Conservation (phyloP, 257 asterid species). For the Scutellaria barbata region DNA sequence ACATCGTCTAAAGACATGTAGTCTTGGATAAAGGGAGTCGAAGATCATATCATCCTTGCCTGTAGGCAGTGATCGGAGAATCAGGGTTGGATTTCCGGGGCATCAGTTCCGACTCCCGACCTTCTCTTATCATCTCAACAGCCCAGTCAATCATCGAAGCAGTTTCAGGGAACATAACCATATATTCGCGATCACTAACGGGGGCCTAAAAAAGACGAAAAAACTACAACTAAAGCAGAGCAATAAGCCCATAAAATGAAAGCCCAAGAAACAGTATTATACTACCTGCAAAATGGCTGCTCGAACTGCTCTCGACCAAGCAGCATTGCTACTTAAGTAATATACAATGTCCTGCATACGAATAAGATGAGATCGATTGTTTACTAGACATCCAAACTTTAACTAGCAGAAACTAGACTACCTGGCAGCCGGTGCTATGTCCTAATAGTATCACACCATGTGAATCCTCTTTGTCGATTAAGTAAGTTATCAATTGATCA, state of each 20-base stretch:
- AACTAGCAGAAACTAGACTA: not conserved
- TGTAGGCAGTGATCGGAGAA: constrained; percentile 77
- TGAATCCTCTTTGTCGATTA: constrained; percentile 87
- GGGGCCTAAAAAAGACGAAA: constrained; percentile 61
- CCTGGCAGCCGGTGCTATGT: constrained; percentile 96
- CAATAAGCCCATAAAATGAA: no score
- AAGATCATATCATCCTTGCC: constrained; percentile 39
- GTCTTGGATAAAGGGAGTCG: no score
- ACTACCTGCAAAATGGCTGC: constrained; percentile 91
- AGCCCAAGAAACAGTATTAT: constrained; percentile 2
- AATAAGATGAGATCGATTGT: not conserved
- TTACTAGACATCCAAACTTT: not conserved
- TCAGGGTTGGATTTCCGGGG: constrained; percentile 70
- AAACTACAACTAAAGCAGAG: not conserved
- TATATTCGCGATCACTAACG: constrained; percentile 82
- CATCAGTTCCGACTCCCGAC: constrained; percentile 74
- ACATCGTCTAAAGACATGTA: not conserved
- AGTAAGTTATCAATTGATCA: constrained; percentile 81
- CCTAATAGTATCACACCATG: constrained; percentile 94
- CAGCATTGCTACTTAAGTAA: constrained; percentile 83
- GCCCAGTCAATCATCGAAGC: constrained; percentile 80
- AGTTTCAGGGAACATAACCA: constrained; percentile 70
- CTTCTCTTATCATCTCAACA: constrained; percentile 73
- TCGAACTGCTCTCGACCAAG: constrained; percentile 92
- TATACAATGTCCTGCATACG: constrained; percentile 71